phyloP scores from a whole-genome alignment of 2,329 filamentous ascomycete species.

The Phaeosphaeria sp. region DNA sequence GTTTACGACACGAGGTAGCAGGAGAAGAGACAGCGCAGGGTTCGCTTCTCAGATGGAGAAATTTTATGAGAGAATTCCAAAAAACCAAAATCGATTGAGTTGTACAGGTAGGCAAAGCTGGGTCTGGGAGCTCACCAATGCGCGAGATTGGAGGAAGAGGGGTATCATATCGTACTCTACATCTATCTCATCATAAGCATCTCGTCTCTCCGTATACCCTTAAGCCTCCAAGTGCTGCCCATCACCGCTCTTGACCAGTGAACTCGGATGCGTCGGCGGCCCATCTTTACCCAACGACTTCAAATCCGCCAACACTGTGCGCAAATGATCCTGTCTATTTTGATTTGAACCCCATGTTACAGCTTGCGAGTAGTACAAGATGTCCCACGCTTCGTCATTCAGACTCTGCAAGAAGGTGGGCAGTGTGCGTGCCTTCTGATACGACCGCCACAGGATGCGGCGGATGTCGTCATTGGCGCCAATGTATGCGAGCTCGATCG shows the following conservation, averaged over 20 bases:
- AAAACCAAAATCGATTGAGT: too few species aligned
- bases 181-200: neutral
- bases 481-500: conserved; percentile 42
- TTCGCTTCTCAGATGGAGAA: too few species aligned
- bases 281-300: conserved; percentile 39
- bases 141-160: neutral
- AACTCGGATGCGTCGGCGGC: conserved; percentile 43
- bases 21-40: too few species aligned
- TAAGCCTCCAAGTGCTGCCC: conserved; percentile 1
- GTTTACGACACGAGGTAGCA: too few species aligned
- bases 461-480: conserved; percentile 45
- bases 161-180: neutral
- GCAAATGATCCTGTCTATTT: conserved; percentile 39
- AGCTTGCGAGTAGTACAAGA: conserved; percentile 47
- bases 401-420: conserved; percentile 43
- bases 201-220: neutral
- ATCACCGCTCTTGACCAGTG: conserved; percentile 1
- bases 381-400: conserved; percentile 46
- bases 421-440: conserved; percentile 38
- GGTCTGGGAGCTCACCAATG: neutral
- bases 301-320: conserved; percentile 37
- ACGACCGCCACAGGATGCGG: conserved; percentile 45
- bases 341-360: conserved; percentile 44
- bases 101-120: too few species aligned
- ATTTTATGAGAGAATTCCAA: too few species aligned